Base-by-base conservation (phyloP, 345 rosid genomes). In the Linum usitatissimum region DNA sequence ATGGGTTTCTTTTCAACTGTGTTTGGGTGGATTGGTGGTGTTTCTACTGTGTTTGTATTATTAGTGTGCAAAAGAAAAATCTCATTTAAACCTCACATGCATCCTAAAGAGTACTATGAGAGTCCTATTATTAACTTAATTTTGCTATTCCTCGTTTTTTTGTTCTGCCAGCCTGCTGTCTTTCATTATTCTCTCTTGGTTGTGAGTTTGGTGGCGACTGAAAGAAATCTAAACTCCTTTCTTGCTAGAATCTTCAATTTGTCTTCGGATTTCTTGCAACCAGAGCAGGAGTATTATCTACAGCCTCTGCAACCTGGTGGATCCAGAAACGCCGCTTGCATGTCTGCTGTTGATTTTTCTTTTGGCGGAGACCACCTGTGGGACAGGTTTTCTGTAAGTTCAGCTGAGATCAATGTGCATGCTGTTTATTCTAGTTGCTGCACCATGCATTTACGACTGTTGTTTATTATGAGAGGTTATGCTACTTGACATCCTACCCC, bases 351-450 rank as follows among this genome's bases (percentile, higher is more conserved):
- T 67, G 91, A 82, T 74, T 94, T 87, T 77, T 75, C 76, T 68
- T 94, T 90, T 57, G 93, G 99, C 39, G 95, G 86, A 77, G 87
- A 85, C 71, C 99, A 88, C 79, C 71, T 94, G 75, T 90, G 99
- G 99, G 96, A 94, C 71, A 79, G 85, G 61, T 86, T 94, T 74
- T 84, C 84, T 68, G 97, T 94, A 83, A 90, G 96, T 84, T 70
- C 65, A 48, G 38, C 62, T 53, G 49, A 59, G 57, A 20, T 58
- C 57, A 15, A 53, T 59, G 10, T 53, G 10, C 57, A 55, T 53
- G 34, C 18, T 53, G 30, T 72, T 65, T n/a, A 51, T 28, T 21
- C 12, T 13, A 34, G 30, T 53, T 15, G 14, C 28, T 59, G 17
- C 23, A 9, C 59, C 28, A 19, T 19, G 9, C 30, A 6, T 55